Evolutionary conservation across 345 rosid genomes (phyloP).

Genomic region (Syzygium aromaticum): DNA sequence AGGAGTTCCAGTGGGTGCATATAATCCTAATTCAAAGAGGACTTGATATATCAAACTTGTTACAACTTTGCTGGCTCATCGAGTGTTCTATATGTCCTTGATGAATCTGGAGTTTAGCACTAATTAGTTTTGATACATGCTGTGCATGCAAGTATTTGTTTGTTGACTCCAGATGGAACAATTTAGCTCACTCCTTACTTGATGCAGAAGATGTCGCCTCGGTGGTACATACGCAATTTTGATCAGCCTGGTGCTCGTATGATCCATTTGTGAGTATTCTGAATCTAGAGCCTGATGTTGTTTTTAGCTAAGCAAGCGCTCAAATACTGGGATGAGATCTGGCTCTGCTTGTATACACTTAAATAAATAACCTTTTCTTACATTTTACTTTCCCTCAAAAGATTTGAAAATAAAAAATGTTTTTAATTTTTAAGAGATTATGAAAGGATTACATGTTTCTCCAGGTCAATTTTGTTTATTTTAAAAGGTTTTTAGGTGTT

Average conservation of each 20-base stretch:
- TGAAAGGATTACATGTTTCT: background rate
- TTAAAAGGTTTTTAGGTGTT: background rate
- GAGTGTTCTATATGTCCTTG: background rate
- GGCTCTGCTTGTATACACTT: background rate
- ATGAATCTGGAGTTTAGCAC: background rate
- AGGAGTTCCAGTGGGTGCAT: background rate
- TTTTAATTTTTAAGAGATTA: background rate
- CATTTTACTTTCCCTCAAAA: background rate
- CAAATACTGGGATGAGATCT: background rate
- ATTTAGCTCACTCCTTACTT: background rate
- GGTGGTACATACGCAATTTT: constrained; percentile 89
- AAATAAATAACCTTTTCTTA: background rate
- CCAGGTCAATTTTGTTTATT: background rate
- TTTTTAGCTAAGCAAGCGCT: background rate
- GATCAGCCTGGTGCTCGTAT: constrained; percentile 45
- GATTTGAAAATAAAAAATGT: background rate
- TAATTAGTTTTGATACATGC: background rate
- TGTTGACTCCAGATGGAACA: background rate
- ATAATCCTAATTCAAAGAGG: background rate
- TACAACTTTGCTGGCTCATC: background rate
- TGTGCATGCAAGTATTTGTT: background rate
- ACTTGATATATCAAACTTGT: background rate
- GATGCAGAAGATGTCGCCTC: constrained; percentile 66
- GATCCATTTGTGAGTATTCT: constrained; percentile 78
- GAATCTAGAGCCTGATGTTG: background rate